Conservation (phyloP, 2,329 filamentous ascomycete genomes). For the Aspergillus phoenicis region DNA sequence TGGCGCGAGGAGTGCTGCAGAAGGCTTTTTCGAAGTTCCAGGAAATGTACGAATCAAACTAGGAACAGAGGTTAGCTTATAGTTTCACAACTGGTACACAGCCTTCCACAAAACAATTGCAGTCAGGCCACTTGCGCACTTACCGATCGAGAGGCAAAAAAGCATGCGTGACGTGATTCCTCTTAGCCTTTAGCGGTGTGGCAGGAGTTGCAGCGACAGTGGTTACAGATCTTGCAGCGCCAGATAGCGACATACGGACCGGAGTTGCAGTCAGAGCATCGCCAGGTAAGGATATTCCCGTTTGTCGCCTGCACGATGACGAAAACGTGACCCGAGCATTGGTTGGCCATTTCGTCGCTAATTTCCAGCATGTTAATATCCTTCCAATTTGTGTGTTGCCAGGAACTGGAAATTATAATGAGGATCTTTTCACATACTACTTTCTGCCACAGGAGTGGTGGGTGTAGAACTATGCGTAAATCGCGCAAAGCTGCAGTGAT, state of each 20-base stretch:
- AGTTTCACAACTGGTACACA: slow-evolving; percentile 9
- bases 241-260: slow-evolving; percentile 47
- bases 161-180: slow-evolving; percentile 18
- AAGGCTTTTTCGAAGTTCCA: slow-evolving; percentile 2
- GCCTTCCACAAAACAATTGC: neutral
- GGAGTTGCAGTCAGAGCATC: slow-evolving; percentile 47
- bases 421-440: neutral
- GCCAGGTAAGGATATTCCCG: slow-evolving; percentile 47
- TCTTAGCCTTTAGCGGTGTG: slow-evolving; percentile 39
- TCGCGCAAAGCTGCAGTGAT: neutral
- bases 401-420: neutral
- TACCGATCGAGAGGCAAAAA: slow-evolving; percentile 15
- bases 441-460: neutral
- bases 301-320: slow-evolving; percentile 45
- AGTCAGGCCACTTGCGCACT: slow-evolving; percentile 5
- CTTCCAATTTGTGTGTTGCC: neutral
- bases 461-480: neutral
- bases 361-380: slow-evolving; percentile 10
- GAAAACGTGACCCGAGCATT: slow-evolving; percentile 43
- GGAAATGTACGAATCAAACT: slow-evolving; percentile 3
- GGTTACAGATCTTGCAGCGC: slow-evolving; percentile 47
- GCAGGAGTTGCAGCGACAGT: slow-evolving; percentile 46
- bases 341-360: slow-evolving; percentile 40
- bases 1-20: slow-evolving; percentile 15
- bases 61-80: neutral